phyloP scores from a whole-genome alignment of 2,329 filamentous ascomycete genomes.

The Aotearoamyces nothofagi region DNA sequence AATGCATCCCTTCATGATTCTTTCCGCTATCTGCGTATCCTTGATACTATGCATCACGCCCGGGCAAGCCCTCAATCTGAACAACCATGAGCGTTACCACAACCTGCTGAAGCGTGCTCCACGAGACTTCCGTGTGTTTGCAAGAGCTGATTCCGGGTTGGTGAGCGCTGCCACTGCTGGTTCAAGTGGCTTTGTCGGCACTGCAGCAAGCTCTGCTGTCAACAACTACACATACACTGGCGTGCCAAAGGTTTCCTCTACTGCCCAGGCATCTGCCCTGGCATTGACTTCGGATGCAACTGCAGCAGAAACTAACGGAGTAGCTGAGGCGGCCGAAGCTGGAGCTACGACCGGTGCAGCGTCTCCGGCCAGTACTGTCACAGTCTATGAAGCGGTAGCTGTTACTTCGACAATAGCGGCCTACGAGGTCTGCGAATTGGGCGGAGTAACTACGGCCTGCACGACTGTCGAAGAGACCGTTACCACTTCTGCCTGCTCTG shows the following conservation, averaged over 20 bases:
- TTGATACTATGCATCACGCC: not conserved
- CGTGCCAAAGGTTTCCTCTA: not conserved
- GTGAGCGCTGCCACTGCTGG: not conserved
- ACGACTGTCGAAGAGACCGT: constrained; percentile 8
- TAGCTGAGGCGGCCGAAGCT: not conserved
- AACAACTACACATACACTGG: not conserved
- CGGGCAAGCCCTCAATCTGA: not conserved
- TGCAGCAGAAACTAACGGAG: not conserved
- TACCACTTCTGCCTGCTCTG: constrained; percentile 10
- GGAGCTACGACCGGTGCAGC: not conserved
- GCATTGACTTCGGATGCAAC: not conserved
- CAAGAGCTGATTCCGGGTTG: not conserved
- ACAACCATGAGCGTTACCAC: not conserved
- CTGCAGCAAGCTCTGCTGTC: not conserved
- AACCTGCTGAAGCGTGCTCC: not conserved
- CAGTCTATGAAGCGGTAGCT: not conserved
- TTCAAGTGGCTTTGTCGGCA: not conserved
- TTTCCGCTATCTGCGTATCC: not conserved
- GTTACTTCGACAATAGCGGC: constrained; percentile 9
- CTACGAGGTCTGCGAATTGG: constrained; percentile 11
- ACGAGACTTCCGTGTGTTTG: not conserved
- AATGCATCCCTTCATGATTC: not conserved
- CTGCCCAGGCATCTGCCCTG: not conserved
- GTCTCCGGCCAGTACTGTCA: not conserved
- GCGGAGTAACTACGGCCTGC: constrained; percentile 7